A percentile compares a stretch with the other conserved stretches of the same genome.
phyloP scores from a whole-genome alignment of 2,329 filamentous ascomycete species.

The Leptosphaerulina australis region DNA sequence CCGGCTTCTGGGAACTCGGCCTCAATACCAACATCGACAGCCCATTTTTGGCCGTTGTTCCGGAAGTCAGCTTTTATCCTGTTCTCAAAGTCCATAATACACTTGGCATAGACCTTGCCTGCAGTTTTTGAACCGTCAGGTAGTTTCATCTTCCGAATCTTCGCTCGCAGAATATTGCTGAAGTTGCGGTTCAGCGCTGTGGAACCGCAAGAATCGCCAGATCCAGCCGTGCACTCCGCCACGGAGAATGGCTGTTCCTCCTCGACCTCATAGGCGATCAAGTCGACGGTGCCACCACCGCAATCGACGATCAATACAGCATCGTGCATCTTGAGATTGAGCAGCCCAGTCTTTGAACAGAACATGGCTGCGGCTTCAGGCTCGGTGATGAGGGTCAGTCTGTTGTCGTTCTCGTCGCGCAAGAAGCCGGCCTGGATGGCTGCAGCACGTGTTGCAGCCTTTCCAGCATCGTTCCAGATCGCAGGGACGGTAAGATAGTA shows the following conservation, averaged over 20 bases:
- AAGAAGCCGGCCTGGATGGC: conserved; percentile 97
- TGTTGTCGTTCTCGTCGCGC: conserved; percentile 96
- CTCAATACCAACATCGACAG: conserved; percentile 97
- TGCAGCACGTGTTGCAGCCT: conserved; percentile 92
- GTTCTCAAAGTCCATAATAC: conserved; percentile 99
- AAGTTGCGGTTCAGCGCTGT: conserved; percentile 98
- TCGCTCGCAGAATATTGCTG: conserved; percentile 94
- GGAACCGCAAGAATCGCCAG: conserved; percentile 97
- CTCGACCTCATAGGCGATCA: conserved; percentile 98
- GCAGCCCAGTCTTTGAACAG: conserved; percentile 92
- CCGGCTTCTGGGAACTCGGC: conserved; percentile 96
- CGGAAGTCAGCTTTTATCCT: conserved; percentile 99
- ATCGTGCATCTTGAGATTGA: conserved; percentile 97
- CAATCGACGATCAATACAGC: conserved; percentile 98
- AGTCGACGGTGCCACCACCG: conserved; percentile 96
- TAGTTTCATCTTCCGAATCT: conserved; percentile 99
- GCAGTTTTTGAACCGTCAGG: conserved; percentile 96
- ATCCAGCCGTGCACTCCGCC: conserved; percentile 94
- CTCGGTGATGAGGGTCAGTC: conserved; percentile 91
- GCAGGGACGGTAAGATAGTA: conserved; percentile 99
- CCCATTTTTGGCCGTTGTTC: conserved; percentile 99
- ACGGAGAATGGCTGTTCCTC: conserved; percentile 97
- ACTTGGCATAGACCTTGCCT: conserved; percentile 98
- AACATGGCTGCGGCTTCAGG: conserved; percentile 97
- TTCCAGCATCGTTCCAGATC: conserved; percentile 99